Base-by-base conservation (phyloP, 2,329 filamentous ascomycete species). In the Xylaria sp. region DNA sequence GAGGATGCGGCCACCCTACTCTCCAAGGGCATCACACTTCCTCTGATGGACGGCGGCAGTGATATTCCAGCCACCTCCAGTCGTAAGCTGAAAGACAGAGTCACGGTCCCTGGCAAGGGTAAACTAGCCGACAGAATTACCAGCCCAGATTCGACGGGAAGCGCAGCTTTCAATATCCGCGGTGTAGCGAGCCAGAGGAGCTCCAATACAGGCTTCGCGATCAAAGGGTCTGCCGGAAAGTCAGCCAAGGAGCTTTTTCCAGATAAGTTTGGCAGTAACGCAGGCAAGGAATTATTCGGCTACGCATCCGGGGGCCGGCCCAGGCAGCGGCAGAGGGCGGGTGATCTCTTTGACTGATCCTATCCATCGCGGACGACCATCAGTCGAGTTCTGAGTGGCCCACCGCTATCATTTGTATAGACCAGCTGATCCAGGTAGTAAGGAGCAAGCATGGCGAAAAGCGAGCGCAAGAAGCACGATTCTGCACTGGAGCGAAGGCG, bases 271-370 rank as follows among this genome's bases (percentile, higher is more conserved):
- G 84, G 83, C 31, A 78, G 72, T 72, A 92, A 93, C 76, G 81
- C 86, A 1, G 89, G 88, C 59, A 93, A 92, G 79, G 92, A 94
- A 77, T 79, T 93, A 18, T 92, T 94, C 75, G 85, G 86, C 1
- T 86, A 89, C 68, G 89, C 83, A 71, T 76, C 89, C 31, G 86
- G 88, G 63, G 88, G 87, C 1, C 84, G 89, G 70, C 84, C 87
- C 15, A 84, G 85, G 67, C 85, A 84, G 70, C 87, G 92, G 72
- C 88, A 91, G 74, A 89, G 84, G 76, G 92, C 92, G 0, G 90
- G 93, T 74, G 92, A 94, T 80, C 83, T 92, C 72, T 94, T 94
- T 77, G 84, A 86, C 70, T 94, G 79, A 86, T 60, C 18, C 46
- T 28, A 13, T 37, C 37, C 52, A 56, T 37, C n/a, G 31, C 8